phyloP scores from a whole-genome alignment of 1,139 yeast genomes.

The Debaryomyces fabryi region DNA sequence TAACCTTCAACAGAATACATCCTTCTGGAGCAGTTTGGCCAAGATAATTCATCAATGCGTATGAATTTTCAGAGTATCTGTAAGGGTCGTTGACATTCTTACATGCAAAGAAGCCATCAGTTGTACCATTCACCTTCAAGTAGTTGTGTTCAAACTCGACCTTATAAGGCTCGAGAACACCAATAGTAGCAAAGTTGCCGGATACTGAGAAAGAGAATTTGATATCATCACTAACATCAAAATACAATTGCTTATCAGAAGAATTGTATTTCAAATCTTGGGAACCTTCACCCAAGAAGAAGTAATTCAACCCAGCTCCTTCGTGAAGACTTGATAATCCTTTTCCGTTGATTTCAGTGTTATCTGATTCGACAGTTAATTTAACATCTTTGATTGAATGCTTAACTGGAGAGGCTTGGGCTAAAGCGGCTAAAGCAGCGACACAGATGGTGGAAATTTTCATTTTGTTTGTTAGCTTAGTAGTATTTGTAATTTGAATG shows the following conservation, averaged over 20 bases:
- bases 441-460: slow-evolving; percentile 20
- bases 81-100: slow-evolving; percentile 49
- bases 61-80: slow-evolving; percentile 32
- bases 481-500: neutral
- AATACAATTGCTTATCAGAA: neutral
- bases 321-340: slow-evolving; percentile 45
- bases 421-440: slow-evolving; percentile 26
- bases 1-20: slow-evolving; percentile 21
- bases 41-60: slow-evolving; percentile 24
- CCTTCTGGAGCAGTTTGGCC: slow-evolving; percentile 18
- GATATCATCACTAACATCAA: slow-evolving; percentile 8
- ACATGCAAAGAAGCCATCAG: slow-evolving; percentile 41
- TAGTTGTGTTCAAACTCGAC: slow-evolving; percentile 24
- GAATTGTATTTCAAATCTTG: slow-evolving; percentile 15
- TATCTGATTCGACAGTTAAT: slow-evolving; percentile 22
- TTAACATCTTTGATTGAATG: neutral
- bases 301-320: slow-evolving; percentile 59
- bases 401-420: slow-evolving; percentile 5
- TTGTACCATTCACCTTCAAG: slow-evolving; percentile 32
- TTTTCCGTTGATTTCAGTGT: slow-evolving; percentile 24
- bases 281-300: slow-evolving; percentile 33
- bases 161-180: slow-evolving; percentile 16
- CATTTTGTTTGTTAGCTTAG: slow-evolving; percentile 15
- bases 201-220: slow-evolving; percentile 6
- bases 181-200: slow-evolving; percentile 6